Evolutionary conservation across 108 stramenopile species (phyloP).

Genomic region (Aurantiochytrium sp.): DNA sequence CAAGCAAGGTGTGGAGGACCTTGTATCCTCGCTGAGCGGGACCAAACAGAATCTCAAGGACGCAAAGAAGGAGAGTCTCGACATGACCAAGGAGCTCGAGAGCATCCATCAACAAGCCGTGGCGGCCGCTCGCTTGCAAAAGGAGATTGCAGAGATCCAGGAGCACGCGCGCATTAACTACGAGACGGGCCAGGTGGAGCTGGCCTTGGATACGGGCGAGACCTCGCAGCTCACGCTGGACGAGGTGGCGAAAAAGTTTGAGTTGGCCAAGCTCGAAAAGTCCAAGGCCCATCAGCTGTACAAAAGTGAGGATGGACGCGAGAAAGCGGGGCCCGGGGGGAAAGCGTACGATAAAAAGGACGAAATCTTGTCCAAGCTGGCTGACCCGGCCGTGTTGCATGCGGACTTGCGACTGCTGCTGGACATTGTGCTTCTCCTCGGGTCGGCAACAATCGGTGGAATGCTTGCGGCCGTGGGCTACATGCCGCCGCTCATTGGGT

Average conservation of each 20-base stretch:
- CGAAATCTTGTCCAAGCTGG: not conserved
- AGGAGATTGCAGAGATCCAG: constrained; percentile 10
- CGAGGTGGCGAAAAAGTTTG: not conserved
- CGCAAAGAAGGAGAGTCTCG: not conserved
- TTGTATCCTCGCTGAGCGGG: not conserved
- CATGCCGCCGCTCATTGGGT: constrained; percentile 15
- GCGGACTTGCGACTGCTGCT: constrained; percentile 11
- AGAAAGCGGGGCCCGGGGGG: not conserved
- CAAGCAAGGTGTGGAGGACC: not conserved
- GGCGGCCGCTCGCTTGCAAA: not conserved
- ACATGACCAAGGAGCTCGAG: constrained; percentile 13
- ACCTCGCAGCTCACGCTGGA: constrained; percentile 7
- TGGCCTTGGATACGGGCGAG: not conserved
- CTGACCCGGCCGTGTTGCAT: constrained; percentile 14
- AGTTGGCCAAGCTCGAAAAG: not conserved
- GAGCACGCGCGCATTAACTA: not conserved
- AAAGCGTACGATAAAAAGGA: not conserved
- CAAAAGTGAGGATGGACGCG: not conserved
- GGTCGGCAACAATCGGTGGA: constrained; percentile 17
- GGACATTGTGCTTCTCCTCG: constrained; percentile 20
- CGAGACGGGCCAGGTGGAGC: not conserved
- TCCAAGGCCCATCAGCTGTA: not conserved
- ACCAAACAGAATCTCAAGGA: not conserved
- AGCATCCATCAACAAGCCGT: not conserved
- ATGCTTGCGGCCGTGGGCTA: not conserved